Base-by-base conservation (phyloP, 2,329 filamentous ascomycete species). In the Hymenotorrendiella dingleyae region DNA sequence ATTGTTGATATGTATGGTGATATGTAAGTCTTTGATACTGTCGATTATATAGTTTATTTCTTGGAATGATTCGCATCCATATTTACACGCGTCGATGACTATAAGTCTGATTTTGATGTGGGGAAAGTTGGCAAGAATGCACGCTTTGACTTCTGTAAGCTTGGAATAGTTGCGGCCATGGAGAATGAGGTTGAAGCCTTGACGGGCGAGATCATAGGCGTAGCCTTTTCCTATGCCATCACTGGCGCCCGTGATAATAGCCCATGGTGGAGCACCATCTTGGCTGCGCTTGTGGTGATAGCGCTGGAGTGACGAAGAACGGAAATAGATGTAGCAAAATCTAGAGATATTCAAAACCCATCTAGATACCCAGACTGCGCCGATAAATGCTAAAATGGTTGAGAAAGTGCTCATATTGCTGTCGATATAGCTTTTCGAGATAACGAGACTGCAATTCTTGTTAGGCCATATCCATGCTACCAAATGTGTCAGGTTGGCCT, bases 221-320 rank as follows among this genome's bases (percentile, higher is more conserved):
- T 87, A 97, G 67, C 96, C 90, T 67, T 94, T 95, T 62, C 91
- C 91, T 52, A 97, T 82, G 54, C 91, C 93, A 65, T 97, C 91
- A n/a, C 88, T 95, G 38, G 90, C 91, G 52, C 91, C 91, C 19
- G 91, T 97, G 30, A 97, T 76, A 43, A 97, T 78, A 16, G 86
- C 91, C 89, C 90, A 97, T 7, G 65, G 43, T 1, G 43, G 33
- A 26, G 14, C 4, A 3, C 42, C 42, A 4, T 17, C 33, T 2
- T 19, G 5, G 5, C 19, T 41, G n/a, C n/a, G n/a, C 17, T 17
- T 12, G 17, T 46, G 23, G 40, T 42, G 45, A 32, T 44, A 46
- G 24, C 38, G 40, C 30, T 27, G 30, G 22, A 36, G 33, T 12
- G 24, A 34, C 16, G 29, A 40, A 22, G 42, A 27, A 20, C 21